These are phyloP conservation scores for Aspergillus brunneoviolaceus DNA, from an alignment of 2,329 filamentous ascomycete genomes.

Conservation along the genomic window DNA sequence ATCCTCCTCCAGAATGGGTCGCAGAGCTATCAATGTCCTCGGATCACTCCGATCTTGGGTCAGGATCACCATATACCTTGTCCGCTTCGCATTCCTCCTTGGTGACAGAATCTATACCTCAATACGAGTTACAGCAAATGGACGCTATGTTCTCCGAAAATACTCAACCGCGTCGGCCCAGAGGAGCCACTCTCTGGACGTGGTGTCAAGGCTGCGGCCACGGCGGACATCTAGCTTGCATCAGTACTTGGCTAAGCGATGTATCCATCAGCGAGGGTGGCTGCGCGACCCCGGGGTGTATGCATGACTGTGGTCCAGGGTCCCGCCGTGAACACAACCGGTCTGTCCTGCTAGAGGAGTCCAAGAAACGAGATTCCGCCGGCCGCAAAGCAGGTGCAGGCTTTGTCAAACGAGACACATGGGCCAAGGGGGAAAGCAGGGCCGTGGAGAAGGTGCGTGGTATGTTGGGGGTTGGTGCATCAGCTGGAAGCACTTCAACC, in stretches of 20 bases:
- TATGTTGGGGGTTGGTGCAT: constrained; percentile 38
- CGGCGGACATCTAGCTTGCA: constrained; percentile 58
- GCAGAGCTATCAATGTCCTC: constrained; percentile 22
- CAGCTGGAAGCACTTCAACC: constrained; percentile 24
- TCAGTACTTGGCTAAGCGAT: constrained; percentile 56
- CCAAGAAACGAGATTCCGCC: constrained; percentile 33
- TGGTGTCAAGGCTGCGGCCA: constrained; percentile 63
- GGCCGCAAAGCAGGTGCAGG: constrained; percentile 35
- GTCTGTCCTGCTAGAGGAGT: constrained; percentile 30
- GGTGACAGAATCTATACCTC: constrained; percentile 32
- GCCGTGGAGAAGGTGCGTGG: constrained; percentile 48
- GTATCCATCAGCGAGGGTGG: constrained; percentile 51
- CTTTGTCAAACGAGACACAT: constrained; percentile 46
- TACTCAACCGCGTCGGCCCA: constrained; percentile 28
- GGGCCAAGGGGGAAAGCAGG: constrained; percentile 46
- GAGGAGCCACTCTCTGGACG: constrained; percentile 49
- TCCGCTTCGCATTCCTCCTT: constrained; percentile 46
- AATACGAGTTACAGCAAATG: constrained; percentile 28
- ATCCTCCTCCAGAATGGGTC: constrained; percentile 44
- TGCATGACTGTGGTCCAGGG: constrained; percentile 59
- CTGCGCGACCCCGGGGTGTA: constrained; percentile 60
- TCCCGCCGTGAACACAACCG: constrained; percentile 44
- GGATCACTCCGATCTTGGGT: constrained; percentile 13
- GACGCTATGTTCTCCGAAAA: constrained; percentile 18
- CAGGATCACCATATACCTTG: constrained; percentile 41